Percentiles rank a stretch among this genome's conserved stretches.
phyloP scores from a whole-genome alignment of 257 asterid species.

The Leptodermis oblonga region DNA sequence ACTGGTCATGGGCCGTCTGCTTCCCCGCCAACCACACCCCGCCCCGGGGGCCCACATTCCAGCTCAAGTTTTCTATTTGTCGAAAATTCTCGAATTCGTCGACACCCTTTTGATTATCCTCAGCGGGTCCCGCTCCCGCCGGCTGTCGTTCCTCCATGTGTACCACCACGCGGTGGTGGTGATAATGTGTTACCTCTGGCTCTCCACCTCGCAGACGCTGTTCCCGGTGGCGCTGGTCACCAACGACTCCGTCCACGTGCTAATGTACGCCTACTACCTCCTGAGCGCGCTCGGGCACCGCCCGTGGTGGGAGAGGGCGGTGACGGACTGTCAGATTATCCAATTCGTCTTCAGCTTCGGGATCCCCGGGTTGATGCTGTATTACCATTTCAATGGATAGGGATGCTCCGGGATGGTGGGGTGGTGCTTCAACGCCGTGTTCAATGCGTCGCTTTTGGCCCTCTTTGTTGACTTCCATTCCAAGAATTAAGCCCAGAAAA shows the following conservation, averaged over 20 bases:
- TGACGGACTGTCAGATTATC: slow-evolving; percentile 70
- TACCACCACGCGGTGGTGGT: slow-evolving; percentile 89
- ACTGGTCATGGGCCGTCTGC: slow-evolving; percentile 66
- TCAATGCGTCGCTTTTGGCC: slow-evolving; percentile 70
- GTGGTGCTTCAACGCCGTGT: slow-evolving; percentile 87
- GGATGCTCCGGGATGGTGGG: slow-evolving; percentile 85
- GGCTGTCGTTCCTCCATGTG: slow-evolving; percentile 89
- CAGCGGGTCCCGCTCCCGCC: slow-evolving; percentile 42
- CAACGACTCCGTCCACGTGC: slow-evolving; percentile 81
- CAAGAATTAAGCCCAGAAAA: slow-evolving; percentile 54
- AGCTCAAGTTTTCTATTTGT: slow-evolving; percentile 83
- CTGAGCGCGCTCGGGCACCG: slow-evolving; percentile 59
- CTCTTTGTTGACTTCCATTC: slow-evolving; percentile 65
- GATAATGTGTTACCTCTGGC: slow-evolving; percentile 78
- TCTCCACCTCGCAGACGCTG: slow-evolving; percentile 63
- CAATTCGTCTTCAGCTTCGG: slow-evolving; percentile 76
- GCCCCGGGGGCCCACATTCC: slow-evolving; percentile 64
- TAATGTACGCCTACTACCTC: slow-evolving; percentile 82
- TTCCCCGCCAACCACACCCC: slow-evolving; percentile 59
- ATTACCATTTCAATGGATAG: slow-evolving; percentile 53
- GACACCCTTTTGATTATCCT: slow-evolving; percentile 65
- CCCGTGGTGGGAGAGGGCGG: slow-evolving; percentile 84
- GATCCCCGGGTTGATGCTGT: slow-evolving; percentile 74
- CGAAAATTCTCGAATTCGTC: slow-evolving; percentile 73
- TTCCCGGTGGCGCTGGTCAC: slow-evolving; percentile 90